Evolutionary conservation across 345 rosid genomes (phyloP).

Genomic region (Diplotaxis tenuifolia): DNA sequence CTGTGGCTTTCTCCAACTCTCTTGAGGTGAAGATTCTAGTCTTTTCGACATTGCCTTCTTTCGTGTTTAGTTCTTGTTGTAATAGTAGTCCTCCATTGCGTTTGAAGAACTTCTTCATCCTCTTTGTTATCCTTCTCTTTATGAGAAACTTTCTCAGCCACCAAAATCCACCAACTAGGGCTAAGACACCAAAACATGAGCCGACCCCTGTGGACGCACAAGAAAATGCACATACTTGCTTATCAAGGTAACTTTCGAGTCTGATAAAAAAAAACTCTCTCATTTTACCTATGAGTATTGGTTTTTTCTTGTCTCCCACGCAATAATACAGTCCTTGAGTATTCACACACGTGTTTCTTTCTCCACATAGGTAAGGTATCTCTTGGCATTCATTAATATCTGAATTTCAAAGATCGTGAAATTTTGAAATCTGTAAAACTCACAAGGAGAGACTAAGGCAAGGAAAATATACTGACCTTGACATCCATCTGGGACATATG

Average conservation of each 20-base stretch:
- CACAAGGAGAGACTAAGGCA: neutral
- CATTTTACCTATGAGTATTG: neutral
- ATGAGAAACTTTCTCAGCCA: neutral
- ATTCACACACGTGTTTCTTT: neutral
- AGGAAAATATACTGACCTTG: neutral
- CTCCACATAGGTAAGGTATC: neutral
- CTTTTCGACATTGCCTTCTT: slow-evolving; percentile 13
- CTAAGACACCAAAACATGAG: slow-evolving; percentile 13
- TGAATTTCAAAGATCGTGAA: neutral
- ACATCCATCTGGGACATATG: neutral
- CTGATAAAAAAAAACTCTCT: neutral
- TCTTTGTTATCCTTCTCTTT: neutral
- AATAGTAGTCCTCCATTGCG: neutral
- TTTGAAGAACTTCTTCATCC: slow-evolving; percentile 22
- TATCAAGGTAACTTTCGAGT: neutral
- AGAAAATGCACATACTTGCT: neutral
- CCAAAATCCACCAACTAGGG: slow-evolving; percentile 7
- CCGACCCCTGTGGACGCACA: slow-evolving; percentile 20
- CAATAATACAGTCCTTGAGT: neutral
- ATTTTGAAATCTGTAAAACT: too few relatives aligned
- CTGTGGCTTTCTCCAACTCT: slow-evolving; percentile 44
- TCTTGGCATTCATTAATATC: neutral
- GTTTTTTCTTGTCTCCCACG: neutral
- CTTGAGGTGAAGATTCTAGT: slow-evolving; percentile 35
- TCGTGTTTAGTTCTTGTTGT: slow-evolving; percentile 32